Conservation (phyloP, 2,329 filamentous ascomycete species). For the Colletotrichum sp. region DNA sequence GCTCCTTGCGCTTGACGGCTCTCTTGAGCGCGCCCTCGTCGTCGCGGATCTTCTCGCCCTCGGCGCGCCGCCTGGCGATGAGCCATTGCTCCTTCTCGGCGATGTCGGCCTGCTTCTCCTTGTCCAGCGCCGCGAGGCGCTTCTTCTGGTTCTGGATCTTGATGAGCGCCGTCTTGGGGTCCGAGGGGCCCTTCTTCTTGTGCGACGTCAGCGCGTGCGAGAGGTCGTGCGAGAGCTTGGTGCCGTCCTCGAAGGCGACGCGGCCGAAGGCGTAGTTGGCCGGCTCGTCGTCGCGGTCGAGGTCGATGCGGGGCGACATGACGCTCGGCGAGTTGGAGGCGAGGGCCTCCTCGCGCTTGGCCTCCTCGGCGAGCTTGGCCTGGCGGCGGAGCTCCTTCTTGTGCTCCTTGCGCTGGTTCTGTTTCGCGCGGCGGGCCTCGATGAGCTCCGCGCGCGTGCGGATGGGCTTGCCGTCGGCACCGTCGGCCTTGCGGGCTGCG, state of each 20-base stretch:
- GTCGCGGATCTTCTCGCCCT: slow-evolving; percentile 88
- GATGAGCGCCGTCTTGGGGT: slow-evolving; percentile 84
- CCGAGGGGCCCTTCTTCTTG: slow-evolving; percentile 82
- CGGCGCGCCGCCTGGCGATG: slow-evolving; percentile 84
- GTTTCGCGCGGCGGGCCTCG: slow-evolving; percentile 85
- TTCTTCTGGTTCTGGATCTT: slow-evolving; percentile 87
- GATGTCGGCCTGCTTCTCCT: slow-evolving; percentile 82
- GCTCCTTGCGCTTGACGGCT: slow-evolving; percentile 91
- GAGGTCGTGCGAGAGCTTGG: slow-evolving; percentile 76
- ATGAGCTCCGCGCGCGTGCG: slow-evolving; percentile 91
- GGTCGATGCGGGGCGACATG: slow-evolving; percentile 59
- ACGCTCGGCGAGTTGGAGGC: slow-evolving; percentile 67
- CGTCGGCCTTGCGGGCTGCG: slow-evolving; percentile 85
- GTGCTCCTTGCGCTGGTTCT: slow-evolving; percentile 82
- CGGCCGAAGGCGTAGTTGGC: slow-evolving; percentile 85
- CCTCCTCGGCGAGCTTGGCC: slow-evolving; percentile 81
- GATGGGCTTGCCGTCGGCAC: slow-evolving; percentile 79
- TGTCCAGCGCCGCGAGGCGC: slow-evolving; percentile 76
- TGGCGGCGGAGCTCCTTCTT: slow-evolving; percentile 85
- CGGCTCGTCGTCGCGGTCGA: slow-evolving; percentile 40
- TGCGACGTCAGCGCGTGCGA: slow-evolving; percentile 57
- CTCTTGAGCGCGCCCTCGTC: slow-evolving; percentile 90
- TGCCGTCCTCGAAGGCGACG: slow-evolving; percentile 88
- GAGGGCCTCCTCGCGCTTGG: slow-evolving; percentile 66
- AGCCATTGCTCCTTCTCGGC: slow-evolving; percentile 95